Conservation (phyloP, 495 filamentous ascomycete species). For the Eremomyces bilateralis region DNA sequence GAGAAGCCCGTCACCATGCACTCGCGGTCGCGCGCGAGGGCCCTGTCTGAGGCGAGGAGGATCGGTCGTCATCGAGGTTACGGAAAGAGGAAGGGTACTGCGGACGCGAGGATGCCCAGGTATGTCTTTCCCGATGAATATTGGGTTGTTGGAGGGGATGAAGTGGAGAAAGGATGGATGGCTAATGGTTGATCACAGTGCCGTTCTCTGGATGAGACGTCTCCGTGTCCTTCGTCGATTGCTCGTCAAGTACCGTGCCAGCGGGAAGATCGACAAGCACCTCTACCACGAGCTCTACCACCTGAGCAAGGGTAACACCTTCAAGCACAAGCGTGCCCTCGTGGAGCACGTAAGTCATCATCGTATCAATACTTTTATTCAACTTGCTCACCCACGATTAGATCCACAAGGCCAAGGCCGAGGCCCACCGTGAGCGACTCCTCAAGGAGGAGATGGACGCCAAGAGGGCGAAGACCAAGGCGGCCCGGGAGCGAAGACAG, state of each 20-base stretch:
- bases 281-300: constrained; percentile 99
- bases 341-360: constrained; percentile 88
- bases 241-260: constrained; percentile 96
- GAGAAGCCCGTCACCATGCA: constrained; percentile 99
- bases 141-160: no score
- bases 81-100: constrained; percentile 99
- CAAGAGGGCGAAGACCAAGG: constrained; percentile 99
- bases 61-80: constrained; percentile 93
- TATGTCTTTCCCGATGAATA: no score
- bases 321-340: constrained; percentile 99
- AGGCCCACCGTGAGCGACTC: constrained; percentile 81
- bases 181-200: constrained; percentile 26
- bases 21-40: constrained; percentile 85
- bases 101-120: constrained; percentile 97
- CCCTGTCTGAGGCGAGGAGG: constrained; percentile 70
- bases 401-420: constrained; percentile 99
- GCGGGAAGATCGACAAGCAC: constrained; percentile 99
- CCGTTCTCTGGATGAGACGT: constrained; percentile 98
- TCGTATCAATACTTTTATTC: background rate
- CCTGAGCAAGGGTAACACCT: constrained; percentile 99
- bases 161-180: no score
- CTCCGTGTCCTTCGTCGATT: constrained; percentile 97
- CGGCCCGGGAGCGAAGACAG: constrained; percentile 86
- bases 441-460: constrained; percentile 99
- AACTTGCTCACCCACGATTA: constrained; percentile 14